These are phyloP conservation scores for Neurospora terricola DNA, from an alignment of 495 filamentous ascomycete species.

Conservation along the genomic window DNA sequence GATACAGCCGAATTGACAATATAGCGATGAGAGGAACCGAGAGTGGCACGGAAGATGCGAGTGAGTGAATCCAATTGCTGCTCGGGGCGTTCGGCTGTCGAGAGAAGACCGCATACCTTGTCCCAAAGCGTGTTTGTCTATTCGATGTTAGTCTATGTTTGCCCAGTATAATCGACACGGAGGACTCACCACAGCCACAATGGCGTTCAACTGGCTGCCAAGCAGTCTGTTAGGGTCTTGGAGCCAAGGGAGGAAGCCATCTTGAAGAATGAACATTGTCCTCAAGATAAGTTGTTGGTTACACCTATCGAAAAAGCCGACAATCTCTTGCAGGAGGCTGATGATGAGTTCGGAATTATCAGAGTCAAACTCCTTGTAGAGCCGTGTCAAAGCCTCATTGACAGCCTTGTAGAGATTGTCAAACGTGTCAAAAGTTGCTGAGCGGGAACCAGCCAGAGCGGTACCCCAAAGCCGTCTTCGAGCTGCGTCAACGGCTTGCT, in stretches of 20 bases:
- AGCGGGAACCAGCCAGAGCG: conserved; percentile 28
- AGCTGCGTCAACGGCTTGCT: conserved; percentile 48
- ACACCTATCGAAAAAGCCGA: conserved; percentile 28
- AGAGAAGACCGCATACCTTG: conserved; percentile 24
- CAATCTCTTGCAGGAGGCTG: conserved; percentile 24
- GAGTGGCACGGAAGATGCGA: conserved; percentile 37
- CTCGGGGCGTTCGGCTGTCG: conserved; percentile 17
- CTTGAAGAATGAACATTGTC: conserved; percentile 45
- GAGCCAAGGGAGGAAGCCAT: conserved; percentile 51
- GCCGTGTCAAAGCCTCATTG: conserved; percentile 29
- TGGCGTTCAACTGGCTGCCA: conserved; percentile 18
- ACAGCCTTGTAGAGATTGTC: conserved; percentile 50
- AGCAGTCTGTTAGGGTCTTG: conserved; percentile 38
- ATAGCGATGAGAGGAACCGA: conserved; percentile 32
- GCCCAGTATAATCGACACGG: not conserved
- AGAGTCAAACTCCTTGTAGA: conserved; percentile 30
- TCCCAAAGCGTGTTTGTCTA: conserved; percentile 35
- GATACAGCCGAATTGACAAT: conserved; percentile 30
- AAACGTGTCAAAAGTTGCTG: conserved; percentile 46
- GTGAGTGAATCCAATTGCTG: conserved; percentile 30
- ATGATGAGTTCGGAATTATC: conserved; percentile 15
- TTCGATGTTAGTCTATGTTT: conserved; percentile 9
- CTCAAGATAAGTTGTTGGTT: conserved; percentile 25
- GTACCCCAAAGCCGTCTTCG: conserved; percentile 51
- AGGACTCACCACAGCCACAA: conserved; percentile 28